phyloP scores from a whole-genome alignment of 176 grass and related monocot species.

The Tillandsia leiboldiana region DNA sequence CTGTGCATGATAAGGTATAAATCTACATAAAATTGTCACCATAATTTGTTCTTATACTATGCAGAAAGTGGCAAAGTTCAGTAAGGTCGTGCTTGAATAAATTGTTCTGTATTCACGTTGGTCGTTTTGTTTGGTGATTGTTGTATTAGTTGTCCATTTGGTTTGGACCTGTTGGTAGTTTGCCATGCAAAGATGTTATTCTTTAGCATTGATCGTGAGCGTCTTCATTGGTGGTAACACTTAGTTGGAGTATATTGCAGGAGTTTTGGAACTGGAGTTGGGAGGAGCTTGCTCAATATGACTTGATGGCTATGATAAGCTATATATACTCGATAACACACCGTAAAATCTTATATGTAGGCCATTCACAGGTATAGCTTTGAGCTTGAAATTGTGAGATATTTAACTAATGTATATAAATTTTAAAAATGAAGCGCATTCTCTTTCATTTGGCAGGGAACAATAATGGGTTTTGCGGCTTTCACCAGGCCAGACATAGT shows the following conservation, averaged over 20 bases:
- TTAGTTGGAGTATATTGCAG: slow-evolving; percentile 26
- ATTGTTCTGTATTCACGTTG: background rate
- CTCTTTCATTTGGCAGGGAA: slow-evolving; percentile 51
- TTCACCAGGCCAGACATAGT: slow-evolving; percentile 65
- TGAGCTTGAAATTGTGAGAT: background rate
- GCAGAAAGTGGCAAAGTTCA: background rate
- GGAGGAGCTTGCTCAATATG: slow-evolving; percentile 87
- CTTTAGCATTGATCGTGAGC: background rate
- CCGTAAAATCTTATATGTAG: slow-evolving; percentile 70
- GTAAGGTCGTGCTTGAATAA: too few species aligned
- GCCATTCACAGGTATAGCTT: slow-evolving; percentile 74
- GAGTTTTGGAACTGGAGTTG: slow-evolving; percentile 98
- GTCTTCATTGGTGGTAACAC: background rate
- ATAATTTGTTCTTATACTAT: background rate
- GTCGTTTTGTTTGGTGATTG: background rate
- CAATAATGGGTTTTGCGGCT: slow-evolving; percentile 90
- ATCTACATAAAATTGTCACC: background rate
- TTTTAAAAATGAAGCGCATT: background rate
- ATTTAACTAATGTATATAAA: background rate
- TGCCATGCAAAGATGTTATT: background rate
- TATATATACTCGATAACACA: slow-evolving; percentile 52
- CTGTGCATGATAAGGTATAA: slow-evolving; percentile 77
- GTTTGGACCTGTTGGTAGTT: background rate
- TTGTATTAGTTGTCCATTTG: background rate
- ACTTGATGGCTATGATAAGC: slow-evolving; percentile 66